Evolutionary conservation across 495 filamentous ascomycete genomes (phyloP).

Genomic region (Parathielavia appendiculata): DNA sequence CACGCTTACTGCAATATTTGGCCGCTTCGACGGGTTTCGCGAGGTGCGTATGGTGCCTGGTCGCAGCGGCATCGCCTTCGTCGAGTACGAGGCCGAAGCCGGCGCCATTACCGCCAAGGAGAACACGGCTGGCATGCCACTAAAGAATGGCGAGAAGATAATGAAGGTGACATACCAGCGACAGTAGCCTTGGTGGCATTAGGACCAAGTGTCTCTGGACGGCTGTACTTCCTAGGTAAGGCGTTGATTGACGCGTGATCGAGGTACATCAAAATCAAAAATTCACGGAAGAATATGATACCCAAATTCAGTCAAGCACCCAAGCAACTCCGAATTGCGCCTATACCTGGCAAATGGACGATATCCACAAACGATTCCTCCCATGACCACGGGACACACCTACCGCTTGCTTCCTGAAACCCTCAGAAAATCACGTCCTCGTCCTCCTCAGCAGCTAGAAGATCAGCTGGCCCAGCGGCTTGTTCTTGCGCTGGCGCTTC

Average conservation of each 20-base stretch:
- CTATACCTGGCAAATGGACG: constrained; percentile 16
- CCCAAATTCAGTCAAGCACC: constrained; percentile 19
- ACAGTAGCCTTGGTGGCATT: constrained; percentile 47
- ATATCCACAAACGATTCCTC: constrained; percentile 8
- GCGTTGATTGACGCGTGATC: not conserved
- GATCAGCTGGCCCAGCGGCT: constrained; percentile 51
- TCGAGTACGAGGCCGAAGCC: constrained; percentile 87
- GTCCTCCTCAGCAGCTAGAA: constrained; percentile 82
- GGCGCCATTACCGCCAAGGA: constrained; percentile 95
- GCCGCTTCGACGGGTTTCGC: constrained; percentile 86
- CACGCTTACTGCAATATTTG: constrained; percentile 72
- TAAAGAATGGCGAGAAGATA: constrained; percentile 61
- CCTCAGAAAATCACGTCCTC: constrained; percentile 92
- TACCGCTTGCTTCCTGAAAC: not conserved
- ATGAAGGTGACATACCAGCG: constrained; percentile 89
- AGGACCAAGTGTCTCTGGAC: not conserved
- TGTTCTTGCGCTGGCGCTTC: constrained; percentile 46
- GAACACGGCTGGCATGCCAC: constrained; percentile 80
- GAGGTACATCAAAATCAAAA: not conserved
- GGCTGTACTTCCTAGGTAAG: constrained; percentile 10
- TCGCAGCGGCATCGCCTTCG: constrained; percentile 85
- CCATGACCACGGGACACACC: constrained; percentile 14
- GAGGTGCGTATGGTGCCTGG: constrained; percentile 87
- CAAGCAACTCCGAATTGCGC: constrained; percentile 25
- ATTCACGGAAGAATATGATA: constrained; percentile 9